Percentiles rank a stretch among this genome's conserved stretches.
phyloP scores from a whole-genome alignment of 2,329 filamentous ascomycete species.

The Arthrobotrys conoides region DNA sequence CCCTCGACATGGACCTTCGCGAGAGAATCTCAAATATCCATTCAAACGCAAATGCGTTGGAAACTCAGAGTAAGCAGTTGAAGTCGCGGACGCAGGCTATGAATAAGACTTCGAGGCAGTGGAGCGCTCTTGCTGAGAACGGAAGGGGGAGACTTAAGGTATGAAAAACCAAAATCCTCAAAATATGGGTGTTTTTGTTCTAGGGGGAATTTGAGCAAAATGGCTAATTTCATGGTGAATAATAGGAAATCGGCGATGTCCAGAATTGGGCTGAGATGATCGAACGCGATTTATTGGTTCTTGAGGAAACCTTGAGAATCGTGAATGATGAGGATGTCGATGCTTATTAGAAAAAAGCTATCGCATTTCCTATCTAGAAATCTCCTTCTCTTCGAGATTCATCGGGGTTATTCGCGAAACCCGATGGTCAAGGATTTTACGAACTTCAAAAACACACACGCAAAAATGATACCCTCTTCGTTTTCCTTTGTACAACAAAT shows the following conservation, averaged over 20 bases:
- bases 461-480: slow-evolving; percentile 65
- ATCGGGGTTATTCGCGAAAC: background rate
- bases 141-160: slow-evolving; percentile 78
- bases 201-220: background rate
- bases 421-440: slow-evolving; percentile 67
- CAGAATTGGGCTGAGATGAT: slow-evolving; percentile 91
- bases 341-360: slow-evolving; percentile 35
- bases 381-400: background rate
- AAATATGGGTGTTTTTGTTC: background rate
- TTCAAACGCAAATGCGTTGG: slow-evolving; percentile 76
- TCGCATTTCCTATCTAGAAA: background rate
- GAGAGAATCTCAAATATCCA: slow-evolving; percentile 79
- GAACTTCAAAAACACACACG: slow-evolving; percentile 77
- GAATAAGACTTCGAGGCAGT: slow-evolving; percentile 76
- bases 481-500: slow-evolving; percentile 64
- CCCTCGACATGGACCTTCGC: slow-evolving; percentile 78
- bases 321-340: slow-evolving; percentile 67
- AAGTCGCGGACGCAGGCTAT: slow-evolving; percentile 74
- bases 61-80: slow-evolving; percentile 78
- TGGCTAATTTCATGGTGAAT: no score
- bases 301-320: slow-evolving; percentile 76
- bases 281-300: slow-evolving; percentile 76
- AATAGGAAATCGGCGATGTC: slow-evolving; percentile 78
- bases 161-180: slow-evolving; percentile 18
- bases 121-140: slow-evolving; percentile 75